Conservation (phyloP, 805 yeast species). For the Wickerhamiella nectarea region DNA sequence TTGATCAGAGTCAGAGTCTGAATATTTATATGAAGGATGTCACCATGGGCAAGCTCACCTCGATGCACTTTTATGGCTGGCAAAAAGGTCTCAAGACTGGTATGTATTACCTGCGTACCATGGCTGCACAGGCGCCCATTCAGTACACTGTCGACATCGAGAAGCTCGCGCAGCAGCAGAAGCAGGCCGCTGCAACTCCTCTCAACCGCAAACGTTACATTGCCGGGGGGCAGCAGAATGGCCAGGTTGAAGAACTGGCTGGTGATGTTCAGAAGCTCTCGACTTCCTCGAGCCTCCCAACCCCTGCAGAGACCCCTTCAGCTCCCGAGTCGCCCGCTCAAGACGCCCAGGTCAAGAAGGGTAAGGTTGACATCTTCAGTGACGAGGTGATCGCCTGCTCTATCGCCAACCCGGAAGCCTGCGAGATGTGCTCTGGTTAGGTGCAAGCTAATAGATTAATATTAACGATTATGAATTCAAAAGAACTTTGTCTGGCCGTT, state of each 20-base stretch:
- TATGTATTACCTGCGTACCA: conserved; percentile 94
- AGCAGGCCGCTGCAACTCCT: conserved; percentile 12
- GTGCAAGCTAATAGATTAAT: background rate
- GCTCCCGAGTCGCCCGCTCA: conserved; percentile 3
- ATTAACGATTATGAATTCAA: conserved; percentile 3
- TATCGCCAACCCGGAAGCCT: conserved; percentile 89
- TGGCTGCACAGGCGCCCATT: conserved; percentile 94
- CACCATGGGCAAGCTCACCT: conserved; percentile 90
- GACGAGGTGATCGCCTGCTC: conserved; percentile 94
- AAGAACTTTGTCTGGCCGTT: background rate
- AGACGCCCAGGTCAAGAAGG: conserved; percentile 19
- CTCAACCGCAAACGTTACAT: conserved; percentile 20
- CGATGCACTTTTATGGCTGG: conserved; percentile 99
- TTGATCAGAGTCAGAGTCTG: conserved; percentile 83
- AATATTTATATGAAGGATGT: conserved; percentile 81
- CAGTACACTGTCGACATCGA: conserved; percentile 66
- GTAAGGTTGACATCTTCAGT: conserved; percentile 72
- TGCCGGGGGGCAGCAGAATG: conserved; percentile 8
- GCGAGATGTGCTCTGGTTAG: conserved; percentile 98
- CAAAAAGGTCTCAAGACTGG: conserved; percentile 96
- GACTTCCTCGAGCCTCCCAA: background rate
- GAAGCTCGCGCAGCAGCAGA: conserved; percentile 21
- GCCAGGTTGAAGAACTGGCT: conserved; percentile 7
- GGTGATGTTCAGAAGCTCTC: conserved; percentile 12
- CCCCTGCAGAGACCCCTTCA: conserved; percentile 6